phyloP scores from a whole-genome alignment of 2,329 filamentous ascomycete species.

The Fusarium sp. region DNA sequence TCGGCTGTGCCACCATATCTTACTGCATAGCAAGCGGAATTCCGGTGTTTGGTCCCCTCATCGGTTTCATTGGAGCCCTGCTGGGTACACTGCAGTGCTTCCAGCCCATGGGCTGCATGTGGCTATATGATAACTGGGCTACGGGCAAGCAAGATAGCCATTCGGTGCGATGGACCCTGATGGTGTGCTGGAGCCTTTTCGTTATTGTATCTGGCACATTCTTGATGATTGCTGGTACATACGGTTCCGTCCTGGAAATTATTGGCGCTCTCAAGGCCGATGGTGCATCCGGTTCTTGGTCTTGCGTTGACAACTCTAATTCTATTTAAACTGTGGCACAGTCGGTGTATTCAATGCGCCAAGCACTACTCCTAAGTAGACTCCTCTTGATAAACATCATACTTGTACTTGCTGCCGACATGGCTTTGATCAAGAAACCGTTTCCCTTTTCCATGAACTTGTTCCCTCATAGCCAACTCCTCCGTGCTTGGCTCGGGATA shows the following conservation, averaged over 20 bases:
- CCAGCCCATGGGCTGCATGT: conserved; percentile 35
- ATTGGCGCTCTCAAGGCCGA: neutral
- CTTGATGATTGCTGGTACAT: conserved; percentile 24
- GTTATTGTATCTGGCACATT: conserved; percentile 18
- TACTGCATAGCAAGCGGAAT: conserved; percentile 35
- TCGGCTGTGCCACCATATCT: conserved; percentile 10
- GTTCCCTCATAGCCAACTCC: neutral
- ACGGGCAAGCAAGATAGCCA: neutral
- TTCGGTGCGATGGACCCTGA: conserved; percentile 1
- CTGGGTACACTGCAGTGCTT: conserved; percentile 35
- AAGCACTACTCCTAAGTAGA: too few relatives aligned
- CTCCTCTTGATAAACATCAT: neutral
- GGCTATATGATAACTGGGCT: conserved; percentile 32
- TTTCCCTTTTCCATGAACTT: neutral
- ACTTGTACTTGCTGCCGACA: neutral
- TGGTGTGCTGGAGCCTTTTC: conserved; percentile 16
- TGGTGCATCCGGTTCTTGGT: conserved; percentile 4
- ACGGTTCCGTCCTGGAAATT: conserved; percentile 24
- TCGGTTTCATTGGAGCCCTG: conserved; percentile 30
- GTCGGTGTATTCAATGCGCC: too few relatives aligned
- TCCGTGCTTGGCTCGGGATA: neutral
- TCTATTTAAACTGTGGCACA: neutral
- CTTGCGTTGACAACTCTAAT: conserved; percentile 27
- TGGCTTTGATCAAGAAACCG: neutral
- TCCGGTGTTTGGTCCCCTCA: conserved; percentile 29